Conservation (phyloP, 768 basidiomycete species). For the Phaffia tasmanica region DNA sequence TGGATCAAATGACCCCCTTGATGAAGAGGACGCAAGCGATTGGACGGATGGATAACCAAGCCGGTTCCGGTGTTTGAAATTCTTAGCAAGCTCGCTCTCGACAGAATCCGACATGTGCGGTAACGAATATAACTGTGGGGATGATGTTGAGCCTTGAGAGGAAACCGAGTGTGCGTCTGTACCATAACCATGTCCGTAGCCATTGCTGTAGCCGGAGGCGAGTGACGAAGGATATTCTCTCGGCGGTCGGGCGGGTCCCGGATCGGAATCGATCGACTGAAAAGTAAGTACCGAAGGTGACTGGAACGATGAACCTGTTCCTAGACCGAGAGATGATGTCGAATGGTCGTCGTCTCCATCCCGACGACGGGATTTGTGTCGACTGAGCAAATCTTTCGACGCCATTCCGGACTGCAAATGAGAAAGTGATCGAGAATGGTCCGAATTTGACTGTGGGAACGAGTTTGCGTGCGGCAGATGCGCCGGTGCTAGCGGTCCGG, state of each 20-base stretch:
- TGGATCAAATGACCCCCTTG: slow-evolving; percentile 1
- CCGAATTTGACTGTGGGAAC: slow-evolving; percentile 14
- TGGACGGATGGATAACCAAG: slow-evolving; percentile 16
- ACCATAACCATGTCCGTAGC: neutral
- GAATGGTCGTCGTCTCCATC: slow-evolving; percentile 39
- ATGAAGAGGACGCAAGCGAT: slow-evolving; percentile 21
- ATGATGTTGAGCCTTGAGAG: slow-evolving; percentile 31
- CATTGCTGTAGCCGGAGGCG: neutral
- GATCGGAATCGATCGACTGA: slow-evolving; percentile 36
- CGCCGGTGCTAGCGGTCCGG: slow-evolving; percentile 1
- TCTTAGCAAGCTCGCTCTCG: slow-evolving; percentile 37
- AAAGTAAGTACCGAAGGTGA: slow-evolving; percentile 34
- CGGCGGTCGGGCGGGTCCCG: slow-evolving; percentile 33
- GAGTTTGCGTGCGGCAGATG: slow-evolving; percentile 15
- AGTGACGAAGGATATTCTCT: slow-evolving; percentile 28
- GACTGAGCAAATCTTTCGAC: slow-evolving; percentile 23
- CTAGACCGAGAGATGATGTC: slow-evolving; percentile 31
- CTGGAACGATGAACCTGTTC: slow-evolving; percentile 23
- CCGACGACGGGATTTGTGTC: slow-evolving; percentile 37
- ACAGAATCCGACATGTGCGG: slow-evolving; percentile 33
- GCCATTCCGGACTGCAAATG: slow-evolving; percentile 1
- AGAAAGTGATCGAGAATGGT: neutral
- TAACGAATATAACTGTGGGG: slow-evolving; percentile 28
- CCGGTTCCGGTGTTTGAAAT: slow-evolving; percentile 35
- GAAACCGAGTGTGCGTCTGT: slow-evolving; percentile 22